A percentile compares a stretch with the other conserved stretches of the same genome.
Conservation (phyloP, 345 rosid species). For the Euphorbia pulcherrima region DNA sequence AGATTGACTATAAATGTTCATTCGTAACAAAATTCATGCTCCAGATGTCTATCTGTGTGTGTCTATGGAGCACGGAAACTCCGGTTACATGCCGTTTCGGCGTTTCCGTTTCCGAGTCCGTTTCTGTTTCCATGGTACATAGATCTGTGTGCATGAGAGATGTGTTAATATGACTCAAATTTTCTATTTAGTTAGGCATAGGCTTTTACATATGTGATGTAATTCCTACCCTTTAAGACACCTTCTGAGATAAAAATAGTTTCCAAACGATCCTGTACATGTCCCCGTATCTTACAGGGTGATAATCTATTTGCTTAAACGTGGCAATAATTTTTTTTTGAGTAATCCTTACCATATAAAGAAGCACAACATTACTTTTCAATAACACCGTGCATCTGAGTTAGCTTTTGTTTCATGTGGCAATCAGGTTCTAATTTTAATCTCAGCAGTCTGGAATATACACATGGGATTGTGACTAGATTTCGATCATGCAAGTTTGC, state of each 20-base stretch:
- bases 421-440: conserved; percentile 71
- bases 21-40: background rate
- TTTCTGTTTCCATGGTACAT: no score
- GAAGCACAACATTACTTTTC: background rate
- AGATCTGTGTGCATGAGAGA: background rate
- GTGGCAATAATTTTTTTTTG: background rate
- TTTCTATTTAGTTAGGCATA: background rate
- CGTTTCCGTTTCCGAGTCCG: no score
- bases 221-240: background rate
- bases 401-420: background rate
- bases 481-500: conserved; percentile 59
- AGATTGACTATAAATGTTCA: background rate
- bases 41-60: background rate
- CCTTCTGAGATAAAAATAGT: background rate
- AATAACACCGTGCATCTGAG: background rate
- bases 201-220: background rate
- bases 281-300: no score
- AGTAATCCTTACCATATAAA: background rate
- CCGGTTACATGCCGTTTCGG: no score
- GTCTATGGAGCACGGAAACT: no score
- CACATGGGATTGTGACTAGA: conserved; percentile 65
- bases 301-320: background rate
- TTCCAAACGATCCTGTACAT: background rate
- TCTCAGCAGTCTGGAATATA: conserved; percentile 50
- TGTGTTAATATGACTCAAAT: background rate